Percentiles rank a stretch among this genome's conserved stretches.
Evolutionary conservation across 2,329 filamentous ascomycete species (phyloP).

Genomic region (Hymenoscyphus fraxineus): DNA sequence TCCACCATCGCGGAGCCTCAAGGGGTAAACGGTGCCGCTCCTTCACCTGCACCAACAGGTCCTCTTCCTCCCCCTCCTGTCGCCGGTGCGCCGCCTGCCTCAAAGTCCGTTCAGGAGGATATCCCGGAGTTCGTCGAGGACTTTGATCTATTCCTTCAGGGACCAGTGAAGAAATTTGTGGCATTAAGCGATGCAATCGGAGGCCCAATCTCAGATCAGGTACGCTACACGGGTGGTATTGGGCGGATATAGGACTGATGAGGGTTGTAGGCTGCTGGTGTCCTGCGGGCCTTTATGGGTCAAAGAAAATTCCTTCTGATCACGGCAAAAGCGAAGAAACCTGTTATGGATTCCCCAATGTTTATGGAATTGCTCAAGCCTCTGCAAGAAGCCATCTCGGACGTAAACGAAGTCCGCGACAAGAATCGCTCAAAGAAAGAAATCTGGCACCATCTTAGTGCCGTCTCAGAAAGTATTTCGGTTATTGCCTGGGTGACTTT

Average conservation of each 20-base stretch:
- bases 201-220: conserved; percentile 75
- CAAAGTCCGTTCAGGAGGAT: conserved; percentile 44
- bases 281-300: conserved; percentile 67
- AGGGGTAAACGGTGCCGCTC: conserved; percentile 43
- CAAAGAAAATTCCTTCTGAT: conserved; percentile 87
- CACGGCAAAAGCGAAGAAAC: conserved; percentile 88
- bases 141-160: conserved; percentile 75
- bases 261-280: conserved; percentile 45
- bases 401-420: conserved; percentile 77
- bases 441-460: conserved; percentile 76
- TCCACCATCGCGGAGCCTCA: conserved; percentile 58
- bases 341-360: conserved; percentile 52
- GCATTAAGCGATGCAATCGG: conserved; percentile 75
- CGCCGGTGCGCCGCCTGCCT: conserved; percentile 43
- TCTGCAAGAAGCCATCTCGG: conserved; percentile 76
- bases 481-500: conserved; percentile 88
- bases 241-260: conserved; percentile 14
- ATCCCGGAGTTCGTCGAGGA: conserved; percentile 78
- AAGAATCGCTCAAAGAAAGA: conserved; percentile 66
- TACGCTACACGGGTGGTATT: conserved; percentile 37
- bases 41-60: conserved; percentile 38
- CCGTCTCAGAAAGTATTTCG: conserved; percentile 86
- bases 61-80: conserved; percentile 36
- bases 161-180: conserved; percentile 73
- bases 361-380: conserved; percentile 81